Base-by-base conservation (phyloP, 768 basidiomycete genomes). In the Phylloporus sp. region DNA sequence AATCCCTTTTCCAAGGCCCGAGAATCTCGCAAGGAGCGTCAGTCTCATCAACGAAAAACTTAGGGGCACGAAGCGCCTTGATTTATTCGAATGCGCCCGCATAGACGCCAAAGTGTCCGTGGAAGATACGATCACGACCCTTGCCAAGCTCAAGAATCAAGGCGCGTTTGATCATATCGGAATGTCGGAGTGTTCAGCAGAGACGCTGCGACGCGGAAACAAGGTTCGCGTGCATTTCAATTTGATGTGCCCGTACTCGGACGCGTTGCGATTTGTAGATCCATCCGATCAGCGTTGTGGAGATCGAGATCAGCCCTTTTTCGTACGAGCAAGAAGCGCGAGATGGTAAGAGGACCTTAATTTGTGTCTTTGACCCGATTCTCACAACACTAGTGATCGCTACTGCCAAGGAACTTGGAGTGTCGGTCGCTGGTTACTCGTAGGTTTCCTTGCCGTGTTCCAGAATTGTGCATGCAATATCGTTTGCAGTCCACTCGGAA, bases 301-400 rank as follows among this genome's bases (percentile, higher is more conserved):
- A 87, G 60, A 82, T 86, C 42, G 86, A 87, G 60, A 66, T 82
- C 33, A 82, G 79, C 55, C 73, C 78, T 3, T 83, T 79, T 73
- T 70, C 75, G 2, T 80, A 79, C 42, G 78, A 79, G 49, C 67
- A 70, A 20, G 70, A 79, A 42, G 72, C 78, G 14, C 72, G 71
- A 53, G 67, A 72, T 15, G 72, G 73, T 71, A 13, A 21, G 43
- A 0, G 21, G 17, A 4, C 2, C 9, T 17, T 9, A 34, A 13
- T 37, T 18, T 1, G 11, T 27, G 33, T 22, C 10, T n/a, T 20
- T 40, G 5, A 43, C 6, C 29, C 20, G 2, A n/a, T 13, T 6
- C 11, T 2, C 6, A 22, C 20, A 15, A 7, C 4, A 2, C 35
- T 15, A 52, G 81, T 82, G 10, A 72, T 84, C 48, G 70, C 70